A percentile compares a stretch with the other conserved stretches of the same genome.
Conservation (phyloP, 176 grass and related monocot genomes). For the Eremochloa ophiuroides region DNA sequence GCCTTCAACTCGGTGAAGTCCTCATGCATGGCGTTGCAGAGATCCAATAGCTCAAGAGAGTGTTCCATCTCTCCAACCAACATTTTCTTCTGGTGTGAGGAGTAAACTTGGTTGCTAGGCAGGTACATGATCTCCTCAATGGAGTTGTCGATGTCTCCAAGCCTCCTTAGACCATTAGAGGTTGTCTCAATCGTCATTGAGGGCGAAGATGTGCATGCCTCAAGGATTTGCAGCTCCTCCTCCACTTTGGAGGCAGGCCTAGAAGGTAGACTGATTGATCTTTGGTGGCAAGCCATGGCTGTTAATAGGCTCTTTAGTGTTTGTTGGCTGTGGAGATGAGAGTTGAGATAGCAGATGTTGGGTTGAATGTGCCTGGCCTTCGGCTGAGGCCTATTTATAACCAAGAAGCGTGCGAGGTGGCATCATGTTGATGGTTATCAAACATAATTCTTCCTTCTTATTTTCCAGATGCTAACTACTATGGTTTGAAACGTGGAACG, state of each 20-base stretch:
- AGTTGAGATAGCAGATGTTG: not conserved
- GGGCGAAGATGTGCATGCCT: conserved; percentile 22
- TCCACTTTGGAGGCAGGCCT: conserved; percentile 30
- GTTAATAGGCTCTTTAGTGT: conserved; percentile 11
- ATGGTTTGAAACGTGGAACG: not conserved
- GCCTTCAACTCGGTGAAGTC: conserved; percentile 38
- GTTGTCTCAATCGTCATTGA: conserved; percentile 14
- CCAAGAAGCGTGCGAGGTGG: conserved; percentile 1
- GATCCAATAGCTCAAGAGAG: conserved; percentile 43
- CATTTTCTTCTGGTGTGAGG: conserved; percentile 36
- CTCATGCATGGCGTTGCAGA: conserved; percentile 44
- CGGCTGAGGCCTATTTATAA: conserved; percentile 38
- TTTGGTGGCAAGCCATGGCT: conserved; percentile 42
- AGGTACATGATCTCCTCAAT: conserved; percentile 44
- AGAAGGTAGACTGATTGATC: conserved; percentile 48
- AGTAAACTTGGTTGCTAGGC: conserved; percentile 34
- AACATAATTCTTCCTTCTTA: not conserved
- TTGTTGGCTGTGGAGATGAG: conserved; percentile 6
- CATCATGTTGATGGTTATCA: not conserved
- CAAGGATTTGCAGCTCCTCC: conserved; percentile 43
- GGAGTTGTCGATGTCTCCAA: conserved; percentile 35
- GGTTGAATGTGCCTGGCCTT: conserved; percentile 18
- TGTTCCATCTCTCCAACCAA: conserved; percentile 46
- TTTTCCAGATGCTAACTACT: conserved; percentile 8
- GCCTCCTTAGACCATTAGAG: conserved; percentile 36